A percentile compares a stretch with the other conserved stretches of the same genome.
These are phyloP conservation scores for Jaenimonas drosophilae DNA, from an alignment of 208 protist species.

Conservation along the genomic window DNA sequence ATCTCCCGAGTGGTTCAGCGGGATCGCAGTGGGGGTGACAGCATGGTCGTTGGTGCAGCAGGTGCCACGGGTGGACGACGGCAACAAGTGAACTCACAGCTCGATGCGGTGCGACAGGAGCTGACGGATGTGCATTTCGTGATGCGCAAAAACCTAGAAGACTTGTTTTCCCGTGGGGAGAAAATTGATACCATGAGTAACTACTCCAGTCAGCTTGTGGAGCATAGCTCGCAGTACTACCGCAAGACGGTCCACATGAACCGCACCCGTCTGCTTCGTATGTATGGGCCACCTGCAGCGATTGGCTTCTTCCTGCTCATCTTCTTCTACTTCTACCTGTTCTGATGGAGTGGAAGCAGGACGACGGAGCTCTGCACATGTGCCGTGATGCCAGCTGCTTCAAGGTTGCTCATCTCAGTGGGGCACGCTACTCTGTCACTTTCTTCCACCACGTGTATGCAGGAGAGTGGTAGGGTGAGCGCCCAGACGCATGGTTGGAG, in stretches of 20 bases:
- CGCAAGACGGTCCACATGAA: slow-evolving; percentile 84
- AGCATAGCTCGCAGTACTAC: slow-evolving; percentile 79
- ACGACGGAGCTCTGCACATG: background rate
- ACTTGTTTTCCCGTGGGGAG: slow-evolving; percentile 85
- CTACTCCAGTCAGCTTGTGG: slow-evolving; percentile 71
- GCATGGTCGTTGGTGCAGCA: slow-evolving; percentile 21
- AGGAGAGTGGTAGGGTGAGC: too few species aligned
- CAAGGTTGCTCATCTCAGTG: too few species aligned
- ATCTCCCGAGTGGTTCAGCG: slow-evolving; percentile 57
- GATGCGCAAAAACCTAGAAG: slow-evolving; percentile 86
- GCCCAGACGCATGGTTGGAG: too few species aligned
- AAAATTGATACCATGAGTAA: slow-evolving; percentile 85
- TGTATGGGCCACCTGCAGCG: slow-evolving; percentile 75
- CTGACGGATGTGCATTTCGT: slow-evolving; percentile 87
- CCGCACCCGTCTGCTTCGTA: slow-evolving; percentile 72
- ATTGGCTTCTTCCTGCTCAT: slow-evolving; percentile 49
- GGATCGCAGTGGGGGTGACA: slow-evolving; percentile 37
- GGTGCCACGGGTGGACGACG: slow-evolving; percentile 19
- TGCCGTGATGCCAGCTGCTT: too few species aligned
- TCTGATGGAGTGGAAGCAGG: slow-evolving; percentile 7
- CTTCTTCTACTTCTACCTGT: slow-evolving; percentile 84
- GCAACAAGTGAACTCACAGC: slow-evolving; percentile 60
- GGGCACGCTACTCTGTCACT: too few species aligned
- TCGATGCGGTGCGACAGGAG: slow-evolving; percentile 70
- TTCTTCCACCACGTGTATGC: too few species aligned